Conservation (phyloP, 129 eudicot genomes). For the Rutidosis leptorrhynchoides region DNA sequence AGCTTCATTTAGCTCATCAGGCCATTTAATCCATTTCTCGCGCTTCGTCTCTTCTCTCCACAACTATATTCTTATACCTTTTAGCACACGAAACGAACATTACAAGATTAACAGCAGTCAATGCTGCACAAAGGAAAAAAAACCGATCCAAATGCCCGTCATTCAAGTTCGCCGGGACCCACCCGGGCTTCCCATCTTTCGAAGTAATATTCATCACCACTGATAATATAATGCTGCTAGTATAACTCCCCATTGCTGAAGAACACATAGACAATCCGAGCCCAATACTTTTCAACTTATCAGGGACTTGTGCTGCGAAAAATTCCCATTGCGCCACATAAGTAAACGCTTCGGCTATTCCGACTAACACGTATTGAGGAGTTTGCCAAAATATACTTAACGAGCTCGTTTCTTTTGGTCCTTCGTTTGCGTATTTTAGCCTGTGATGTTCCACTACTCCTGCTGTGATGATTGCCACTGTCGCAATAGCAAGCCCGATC, state of each 20-base stretch:
- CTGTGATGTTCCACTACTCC: slow-evolving; percentile 59
- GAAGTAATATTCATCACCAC: slow-evolving; percentile 57
- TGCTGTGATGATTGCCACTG: slow-evolving; percentile 47
- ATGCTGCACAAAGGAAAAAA: slow-evolving; percentile 56
- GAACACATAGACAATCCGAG: slow-evolving; percentile 61
- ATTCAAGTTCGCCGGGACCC: slow-evolving; percentile 60
- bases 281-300: slow-evolving; percentile 60
- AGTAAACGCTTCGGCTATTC: slow-evolving; percentile 61
- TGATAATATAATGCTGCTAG: slow-evolving; percentile 44
- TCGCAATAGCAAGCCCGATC: slow-evolving; percentile 56
- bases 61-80: slow-evolving; percentile 50
- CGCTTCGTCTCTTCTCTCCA: slow-evolving; percentile 51
- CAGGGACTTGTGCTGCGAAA: slow-evolving; percentile 63
- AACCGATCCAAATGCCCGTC: slow-evolving; percentile 61
- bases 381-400: slow-evolving; percentile 64
- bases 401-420: slow-evolving; percentile 47
- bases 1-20: slow-evolving; percentile 6
- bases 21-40: slow-evolving; percentile 25
- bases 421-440: slow-evolving; percentile 35
- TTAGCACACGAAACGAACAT: slow-evolving; percentile 54
- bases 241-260: slow-evolving; percentile 58
- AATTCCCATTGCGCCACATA: slow-evolving; percentile 68
- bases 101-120: slow-evolving; percentile 54
- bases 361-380: slow-evolving; percentile 64
- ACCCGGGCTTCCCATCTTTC: slow-evolving; percentile 53